phyloP scores from a whole-genome alignment of 257 asterid genomes.

The Handroanthus guayacan region DNA sequence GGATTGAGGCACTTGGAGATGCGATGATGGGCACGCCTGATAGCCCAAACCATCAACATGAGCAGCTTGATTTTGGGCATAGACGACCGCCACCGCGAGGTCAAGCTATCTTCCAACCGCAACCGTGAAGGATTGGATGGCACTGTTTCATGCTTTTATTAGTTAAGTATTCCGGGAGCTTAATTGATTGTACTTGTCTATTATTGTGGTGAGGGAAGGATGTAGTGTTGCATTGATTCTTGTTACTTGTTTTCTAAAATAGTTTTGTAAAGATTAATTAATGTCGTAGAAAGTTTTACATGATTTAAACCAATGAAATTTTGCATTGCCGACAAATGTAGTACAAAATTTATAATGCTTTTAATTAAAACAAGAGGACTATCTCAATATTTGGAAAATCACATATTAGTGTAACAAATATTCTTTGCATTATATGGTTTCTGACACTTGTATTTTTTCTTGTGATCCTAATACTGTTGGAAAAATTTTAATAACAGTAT shows the following conservation, averaged over 20 bases:
- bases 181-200: background rate
- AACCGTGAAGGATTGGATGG: conserved; percentile 44
- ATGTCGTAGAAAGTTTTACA: conserved; percentile 14
- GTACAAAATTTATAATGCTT: no score
- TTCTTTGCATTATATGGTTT: no score
- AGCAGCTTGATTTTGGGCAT: conserved; percentile 35
- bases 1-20: conserved; percentile 55
- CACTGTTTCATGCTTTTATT: background rate
- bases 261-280: background rate
- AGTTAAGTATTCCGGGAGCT: background rate
- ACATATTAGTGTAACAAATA: no score
- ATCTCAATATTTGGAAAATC: no score
- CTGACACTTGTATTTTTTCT: no score
- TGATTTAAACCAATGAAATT: conserved; percentile 14
- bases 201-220: background rate
- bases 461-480: no score
- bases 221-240: conserved; percentile 17
- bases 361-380: no score
- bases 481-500: no score
- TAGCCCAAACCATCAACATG: conserved; percentile 50
- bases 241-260: background rate
- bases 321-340: background rate
- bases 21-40: conserved; percentile 48
- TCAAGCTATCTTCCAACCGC: conserved; percentile 48
- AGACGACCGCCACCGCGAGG: conserved; percentile 43